phyloP scores from a whole-genome alignment of 2,329 filamentous ascomycete species.

The Trichoderma sp. region DNA sequence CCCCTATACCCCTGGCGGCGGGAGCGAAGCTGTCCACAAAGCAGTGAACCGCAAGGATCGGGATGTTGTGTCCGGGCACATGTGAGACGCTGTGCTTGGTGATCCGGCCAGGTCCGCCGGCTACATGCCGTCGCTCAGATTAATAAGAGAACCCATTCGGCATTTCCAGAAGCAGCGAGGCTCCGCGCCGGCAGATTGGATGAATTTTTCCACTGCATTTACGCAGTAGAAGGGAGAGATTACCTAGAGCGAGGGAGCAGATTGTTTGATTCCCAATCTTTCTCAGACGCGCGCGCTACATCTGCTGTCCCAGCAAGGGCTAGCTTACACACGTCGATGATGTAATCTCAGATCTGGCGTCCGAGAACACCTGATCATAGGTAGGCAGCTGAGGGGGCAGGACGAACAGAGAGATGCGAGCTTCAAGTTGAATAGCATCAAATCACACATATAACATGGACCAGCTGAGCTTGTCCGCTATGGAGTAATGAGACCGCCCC shows the following conservation, averaged over 20 bases:
- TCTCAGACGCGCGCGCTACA: conserved; percentile 21
- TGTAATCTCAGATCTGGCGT: not conserved
- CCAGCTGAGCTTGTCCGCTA: not conserved
- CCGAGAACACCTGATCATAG: too few relatives aligned
- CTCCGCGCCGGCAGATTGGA: conserved; percentile 1
- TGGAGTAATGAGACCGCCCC: not conserved
- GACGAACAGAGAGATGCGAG: not conserved
- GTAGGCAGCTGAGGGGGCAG: not conserved
- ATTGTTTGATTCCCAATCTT: too few relatives aligned
- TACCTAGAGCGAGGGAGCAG: too few relatives aligned
- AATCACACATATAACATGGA: not conserved
- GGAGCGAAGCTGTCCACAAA: not conserved
- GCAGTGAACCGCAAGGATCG: not conserved
- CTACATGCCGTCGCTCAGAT: not conserved
- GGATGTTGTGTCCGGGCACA: not conserved
- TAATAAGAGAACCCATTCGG: not conserved
- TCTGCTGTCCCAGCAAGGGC: not conserved
- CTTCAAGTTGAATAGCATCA: not conserved
- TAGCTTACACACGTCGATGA: not conserved
- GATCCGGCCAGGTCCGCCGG: not conserved
- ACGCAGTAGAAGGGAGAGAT: too few relatives aligned
- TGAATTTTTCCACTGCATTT: too few relatives aligned
- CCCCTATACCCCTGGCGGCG: not conserved
- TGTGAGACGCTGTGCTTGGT: too few relatives aligned
- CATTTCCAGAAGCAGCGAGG: not conserved